These are phyloP conservation scores for Quercus phellos DNA, from an alignment of 331 rosid genomes.

Conservation along the genomic window DNA sequence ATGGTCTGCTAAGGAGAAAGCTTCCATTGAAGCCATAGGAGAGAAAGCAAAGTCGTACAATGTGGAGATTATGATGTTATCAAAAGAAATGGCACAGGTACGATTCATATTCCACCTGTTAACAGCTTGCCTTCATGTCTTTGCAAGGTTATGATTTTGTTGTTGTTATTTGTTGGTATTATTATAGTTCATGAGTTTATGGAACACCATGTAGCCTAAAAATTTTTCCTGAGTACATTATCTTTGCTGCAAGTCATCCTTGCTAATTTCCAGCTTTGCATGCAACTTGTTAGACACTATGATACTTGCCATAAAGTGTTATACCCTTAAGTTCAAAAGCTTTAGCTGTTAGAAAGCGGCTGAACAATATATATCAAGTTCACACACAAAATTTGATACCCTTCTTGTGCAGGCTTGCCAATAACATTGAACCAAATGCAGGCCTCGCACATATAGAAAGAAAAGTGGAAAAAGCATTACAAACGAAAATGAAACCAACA, in stretches of 20 bases:
- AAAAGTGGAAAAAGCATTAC: too few species aligned
- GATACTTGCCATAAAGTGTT: too few species aligned
- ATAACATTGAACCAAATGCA: too few species aligned
- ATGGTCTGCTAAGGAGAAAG: constrained; percentile 78
- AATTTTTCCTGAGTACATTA: background rate
- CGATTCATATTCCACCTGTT: constrained; percentile 20
- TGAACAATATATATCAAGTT: too few species aligned
- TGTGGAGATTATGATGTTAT: constrained; percentile 38
- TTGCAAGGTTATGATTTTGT: background rate
- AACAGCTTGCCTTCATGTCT: constrained; percentile 11
- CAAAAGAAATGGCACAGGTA: constrained; percentile 62
- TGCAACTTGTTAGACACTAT: too few species aligned
- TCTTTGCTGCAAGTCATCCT: background rate
- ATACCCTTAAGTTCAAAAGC: too few species aligned
- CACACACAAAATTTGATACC: too few species aligned
- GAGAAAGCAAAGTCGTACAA: constrained; percentile 49
- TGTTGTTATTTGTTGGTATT: background rate
- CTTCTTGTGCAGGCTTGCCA: too few species aligned
- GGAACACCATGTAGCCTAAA: background rate
- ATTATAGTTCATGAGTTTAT: background rate
- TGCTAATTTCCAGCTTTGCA: background rate
- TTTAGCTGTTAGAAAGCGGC: too few species aligned
- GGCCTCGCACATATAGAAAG: too few species aligned
- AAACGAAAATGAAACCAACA: too few species aligned
- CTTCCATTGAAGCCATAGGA: constrained; percentile 56